Evolutionary conservation across 2,329 filamentous ascomycete genomes (phyloP), one percentile per base, ranked within the genome.

Genomic region (Talaromyces rugulosus): DNA sequence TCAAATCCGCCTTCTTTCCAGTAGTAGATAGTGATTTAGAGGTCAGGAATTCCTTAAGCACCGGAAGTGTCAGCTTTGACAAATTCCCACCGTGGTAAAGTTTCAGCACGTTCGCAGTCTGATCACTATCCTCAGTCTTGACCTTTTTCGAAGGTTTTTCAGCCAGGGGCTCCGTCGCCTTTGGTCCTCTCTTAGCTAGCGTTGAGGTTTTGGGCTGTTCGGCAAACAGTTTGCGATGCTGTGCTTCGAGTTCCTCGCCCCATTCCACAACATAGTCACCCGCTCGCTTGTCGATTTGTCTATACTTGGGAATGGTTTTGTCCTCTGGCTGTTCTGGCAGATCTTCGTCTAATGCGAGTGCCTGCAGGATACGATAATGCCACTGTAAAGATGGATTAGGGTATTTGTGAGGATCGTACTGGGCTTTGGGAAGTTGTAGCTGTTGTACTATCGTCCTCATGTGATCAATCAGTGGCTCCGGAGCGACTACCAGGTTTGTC

Each of bases 281-380:
- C 1, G 90, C 89, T 33, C 94, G 87, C 79, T 96, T 98, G 74
- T 92, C 86, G 60, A 99, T 98, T 67, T 96, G 91, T 67, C 85
- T 89, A 75, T 89, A 92, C 69, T 90, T 91, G 1, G 95, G 95
- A 14, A 91, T 73, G 0, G 95, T 98, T 66, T 89, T 88, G 71
- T 99, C 95, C 56, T 88, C 84, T 1, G 85, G 81, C 53, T 83
- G 77, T 23, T 90, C 88, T 0, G 93, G 93, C 1, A 96, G 79
- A 67, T 97, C 93, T 72, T 99, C 95, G 40, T 96, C 93, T 0
- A 99, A 82, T 0, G 95, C 95, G 62, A 97, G 83, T 6, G 91
- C 89, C 76, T 99, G 95, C 0, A 99, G 80, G 53, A 99, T 96
- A 64, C 87, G 89, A 80, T 98, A 99, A 78, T 98, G 95, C 93